Conservation (phyloP, 2,329 filamentous ascomycete genomes). For the Fusarium incarnatum region DNA sequence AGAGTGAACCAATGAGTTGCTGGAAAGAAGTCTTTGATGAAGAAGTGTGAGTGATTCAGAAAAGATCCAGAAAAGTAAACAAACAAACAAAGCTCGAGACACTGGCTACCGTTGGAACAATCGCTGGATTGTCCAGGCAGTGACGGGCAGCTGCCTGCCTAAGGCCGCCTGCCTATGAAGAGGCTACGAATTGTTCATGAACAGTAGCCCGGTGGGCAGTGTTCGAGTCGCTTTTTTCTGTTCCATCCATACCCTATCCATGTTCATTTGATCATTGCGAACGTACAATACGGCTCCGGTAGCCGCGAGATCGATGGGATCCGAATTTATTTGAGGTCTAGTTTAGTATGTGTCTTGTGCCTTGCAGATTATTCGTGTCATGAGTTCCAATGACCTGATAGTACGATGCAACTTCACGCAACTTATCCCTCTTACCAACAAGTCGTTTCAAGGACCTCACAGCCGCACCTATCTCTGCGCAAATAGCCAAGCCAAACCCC, state of each 20-base stretch:
- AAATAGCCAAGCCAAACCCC: conserved; percentile 18
- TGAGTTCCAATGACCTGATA: conserved; percentile 4
- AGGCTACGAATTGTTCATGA: neutral
- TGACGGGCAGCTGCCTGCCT: neutral
- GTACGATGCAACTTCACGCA: neutral
- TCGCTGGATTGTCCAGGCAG: neutral
- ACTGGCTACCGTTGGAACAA: neutral
- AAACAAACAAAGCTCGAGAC: neutral
- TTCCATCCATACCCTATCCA: neutral
- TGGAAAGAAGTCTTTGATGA: neutral
- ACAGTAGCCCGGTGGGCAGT: neutral
- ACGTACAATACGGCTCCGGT: neutral
- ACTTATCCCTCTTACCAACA: neutral
- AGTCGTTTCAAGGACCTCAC: conserved; percentile 17
- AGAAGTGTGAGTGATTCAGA: neutral
- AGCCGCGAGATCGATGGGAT: neutral
- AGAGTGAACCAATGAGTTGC: neutral
- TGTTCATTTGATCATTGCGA: neutral
- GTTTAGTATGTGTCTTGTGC: neutral
- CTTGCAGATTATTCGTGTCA: conserved; percentile 10
- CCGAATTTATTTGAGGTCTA: neutral
- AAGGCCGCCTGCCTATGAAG: neutral
- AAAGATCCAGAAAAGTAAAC: too few relatives aligned
- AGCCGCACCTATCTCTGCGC: conserved; percentile 28
- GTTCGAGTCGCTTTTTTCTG: neutral